Evolutionary conservation across 352 stramenopile genomes (phyloP), one percentile per base, ranked within the genome.

Genomic region (Pythium grandisporangium): DNA sequence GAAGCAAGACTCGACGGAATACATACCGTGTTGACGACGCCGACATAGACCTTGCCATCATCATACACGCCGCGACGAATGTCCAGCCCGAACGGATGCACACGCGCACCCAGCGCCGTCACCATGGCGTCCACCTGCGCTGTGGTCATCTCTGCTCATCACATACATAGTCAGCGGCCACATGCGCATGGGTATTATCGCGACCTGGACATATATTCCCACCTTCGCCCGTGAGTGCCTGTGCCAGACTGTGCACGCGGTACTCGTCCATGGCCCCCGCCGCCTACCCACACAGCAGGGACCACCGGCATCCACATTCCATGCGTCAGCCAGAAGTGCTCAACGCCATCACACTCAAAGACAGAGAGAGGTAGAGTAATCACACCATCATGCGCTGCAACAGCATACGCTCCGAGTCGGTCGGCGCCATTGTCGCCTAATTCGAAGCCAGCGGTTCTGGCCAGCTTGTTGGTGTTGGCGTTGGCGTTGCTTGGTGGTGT

Each of bases 31-130:
- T 92, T 92, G 34, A 87, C 76, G 20, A 92, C 50, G 21, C 64
- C 69, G 48, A 87, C 24, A 47, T 92, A 89, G 63, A 88, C 76
- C 42, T 86, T 82, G 32, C 78, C 78, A 45, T 92, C 70, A 57
- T 92, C 78, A 47, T 83, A 88, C 50, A 92, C 76, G 35, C 66
- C 55, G 35, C 73, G 68, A 38, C 75, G 75, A 19, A 92, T 58
- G 42, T 92, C 78, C 6, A 92, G 62, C 26, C 73, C 64, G 45
- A 86, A 88, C 24, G 60, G 44, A 30, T 68, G 75, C 37, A 92
- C 64, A 26, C 52, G 77, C 17, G 55, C 53, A 2, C 64, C 66
- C 30, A 92, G 63, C 35, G 70, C 67, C 27, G 65, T 76, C 40
- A 85, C 50, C 52, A 86, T 84, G 29, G 70, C 51, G 32, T 85